Conservation (phyloP, 192 early-diverging fungal species). For the Backusella westeae region DNA sequence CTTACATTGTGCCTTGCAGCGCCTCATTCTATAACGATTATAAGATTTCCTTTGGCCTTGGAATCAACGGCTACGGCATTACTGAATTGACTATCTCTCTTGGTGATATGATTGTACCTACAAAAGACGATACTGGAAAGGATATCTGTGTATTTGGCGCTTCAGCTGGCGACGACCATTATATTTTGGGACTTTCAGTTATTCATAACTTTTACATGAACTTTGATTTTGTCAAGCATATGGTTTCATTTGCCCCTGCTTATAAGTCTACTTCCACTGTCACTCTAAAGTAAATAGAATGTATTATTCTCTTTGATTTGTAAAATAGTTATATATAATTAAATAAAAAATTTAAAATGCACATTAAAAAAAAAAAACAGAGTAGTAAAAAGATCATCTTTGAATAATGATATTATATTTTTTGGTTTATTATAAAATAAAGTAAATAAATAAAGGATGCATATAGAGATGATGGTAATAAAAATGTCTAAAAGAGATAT, state of each 20-base stretch:
- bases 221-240: background rate
- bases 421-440: background rate
- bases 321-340: background rate
- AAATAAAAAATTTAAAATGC: background rate
- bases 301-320: background rate
- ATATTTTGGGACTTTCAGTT: background rate
- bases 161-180: background rate
- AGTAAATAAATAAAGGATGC: background rate
- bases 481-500: slow-evolving; percentile 2
- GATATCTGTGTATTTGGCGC: background rate
- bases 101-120: background rate
- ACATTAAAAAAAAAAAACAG: background rate
- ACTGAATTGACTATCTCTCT: background rate
- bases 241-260: background rate
- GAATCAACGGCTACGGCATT: background rate
- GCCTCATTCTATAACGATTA: background rate
- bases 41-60: background rate
- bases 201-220: background rate
- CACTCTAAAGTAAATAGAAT: background rate
- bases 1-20: background rate
- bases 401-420: background rate
- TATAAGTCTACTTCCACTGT: background rate
- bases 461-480: background rate
- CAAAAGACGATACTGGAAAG: background rate
- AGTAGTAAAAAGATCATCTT: background rate